Evolutionary conservation across 257 asterid species (phyloP), one percentile per base, ranked within the genome.

Genomic region (Solanum boliviense): DNA sequence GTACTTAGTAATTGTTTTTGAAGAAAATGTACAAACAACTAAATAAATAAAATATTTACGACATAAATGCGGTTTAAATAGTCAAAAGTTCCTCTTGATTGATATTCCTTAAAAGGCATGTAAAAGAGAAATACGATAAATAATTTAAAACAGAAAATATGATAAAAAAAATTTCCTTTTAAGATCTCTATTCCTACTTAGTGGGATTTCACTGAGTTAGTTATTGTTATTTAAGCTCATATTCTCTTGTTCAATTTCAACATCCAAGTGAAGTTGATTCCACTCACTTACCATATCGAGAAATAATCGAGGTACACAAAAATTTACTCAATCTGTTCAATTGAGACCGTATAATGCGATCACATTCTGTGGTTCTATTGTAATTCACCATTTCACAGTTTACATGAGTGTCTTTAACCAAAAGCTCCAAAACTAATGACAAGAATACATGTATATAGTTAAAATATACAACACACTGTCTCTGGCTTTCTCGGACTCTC

Each of bases 91-190:
- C 7, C 71, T n/a, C 3, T 0, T n/a, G 3, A 62, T 62, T n/a
- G 2, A 62, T n/a, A 10, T 62, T n/a, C 15, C 29, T 23, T 60
- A 60, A 60, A 60, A 62, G 6, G 3, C 25, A 2, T 1, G 29
- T 60, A 23, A 62, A 62, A 1, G 5, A n/a, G 1, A 62, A 62
- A 23, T 4, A 4, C 3, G 0, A n/a, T 0, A 62, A 0, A n/a
- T 62, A 23, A 62, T 2, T 4, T 62, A 0, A 62, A 1, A 58
- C 0, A 58, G 0, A 3, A 0, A 58, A 58, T 16, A 52, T 46
- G 2, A 13, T 44, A 9, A 39, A 8, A 39, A 6, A 7, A 36
- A 7, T 12, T 12, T 48, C 21, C 8, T 48, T 48, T 15, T 48
- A 48, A 48, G 21, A 21, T 48, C 3, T 2, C 0, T 13, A 46